Conservation (phyloP, 306 rosid species). For the Vicia faba region DNA sequence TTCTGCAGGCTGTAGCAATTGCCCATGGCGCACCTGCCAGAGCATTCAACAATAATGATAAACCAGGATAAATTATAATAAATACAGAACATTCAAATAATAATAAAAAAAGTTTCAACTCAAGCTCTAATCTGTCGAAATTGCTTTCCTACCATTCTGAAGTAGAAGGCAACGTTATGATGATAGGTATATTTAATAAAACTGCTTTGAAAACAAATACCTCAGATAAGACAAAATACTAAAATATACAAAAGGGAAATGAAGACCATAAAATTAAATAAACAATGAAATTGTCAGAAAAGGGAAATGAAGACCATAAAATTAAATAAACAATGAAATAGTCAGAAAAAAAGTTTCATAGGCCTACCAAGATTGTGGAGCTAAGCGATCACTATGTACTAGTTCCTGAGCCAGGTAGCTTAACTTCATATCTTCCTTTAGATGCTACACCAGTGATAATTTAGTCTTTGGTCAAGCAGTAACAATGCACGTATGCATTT, state of each 20-base stretch:
- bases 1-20: constrained; percentile 65
- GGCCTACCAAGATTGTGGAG: constrained; percentile 94
- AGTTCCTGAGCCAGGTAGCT: constrained; percentile 96
- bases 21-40: constrained; percentile 59
- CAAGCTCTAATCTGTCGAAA: constrained; percentile 7
- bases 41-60: constrained; percentile 31
- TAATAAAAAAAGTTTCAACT: neutral
- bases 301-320: too few relatives aligned
- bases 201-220: constrained; percentile 26
- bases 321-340: too few relatives aligned
- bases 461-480: constrained; percentile 38
- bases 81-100: constrained; percentile 4
- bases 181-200: neutral
- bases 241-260: too few relatives aligned
- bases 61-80: constrained; percentile 23
- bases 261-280: too few relatives aligned
- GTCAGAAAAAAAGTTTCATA: constrained; percentile 49
- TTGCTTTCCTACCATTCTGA: constrained; percentile 6
- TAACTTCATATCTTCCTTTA: constrained; percentile 97
- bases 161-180: constrained; percentile 7
- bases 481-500: constrained; percentile 12
- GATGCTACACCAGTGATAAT: constrained; percentile 68
- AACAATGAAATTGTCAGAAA: too few relatives aligned
- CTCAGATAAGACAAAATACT: too few relatives aligned
- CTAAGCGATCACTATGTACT: constrained; percentile 84